A percentile compares a stretch with the other conserved stretches of the same genome.
These are phyloP conservation scores for Sordariomycetes sp. DNA, from an alignment of 2,329 filamentous ascomycete species.

Conservation along the genomic window DNA sequence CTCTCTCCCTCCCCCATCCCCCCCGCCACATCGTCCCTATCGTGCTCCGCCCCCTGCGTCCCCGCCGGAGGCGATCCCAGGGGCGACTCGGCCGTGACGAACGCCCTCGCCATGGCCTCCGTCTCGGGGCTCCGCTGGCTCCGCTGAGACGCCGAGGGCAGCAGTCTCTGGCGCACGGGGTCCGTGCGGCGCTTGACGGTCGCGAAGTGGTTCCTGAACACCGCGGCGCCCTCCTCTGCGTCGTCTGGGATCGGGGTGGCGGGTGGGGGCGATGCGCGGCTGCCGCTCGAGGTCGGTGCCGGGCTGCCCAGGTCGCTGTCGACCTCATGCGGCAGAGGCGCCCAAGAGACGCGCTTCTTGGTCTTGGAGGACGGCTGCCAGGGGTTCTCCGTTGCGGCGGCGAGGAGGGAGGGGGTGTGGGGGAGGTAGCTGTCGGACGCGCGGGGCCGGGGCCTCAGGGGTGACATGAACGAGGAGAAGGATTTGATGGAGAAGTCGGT, in stretches of 20 bases:
- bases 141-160: slow-evolving; percentile 32
- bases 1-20: background rate
- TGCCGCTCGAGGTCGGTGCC: background rate
- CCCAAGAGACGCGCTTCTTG: slow-evolving; percentile 25
- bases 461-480: slow-evolving; percentile 7
- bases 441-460: background rate
- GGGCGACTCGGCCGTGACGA: slow-evolving; percentile 29
- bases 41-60: slow-evolving; percentile 3
- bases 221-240: slow-evolving; percentile 20
- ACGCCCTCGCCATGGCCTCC: slow-evolving; percentile 38
- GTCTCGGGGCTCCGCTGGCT: slow-evolving; percentile 25
- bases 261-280: slow-evolving; percentile 32
- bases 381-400: slow-evolving; percentile 12
- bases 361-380: slow-evolving; percentile 11
- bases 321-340: slow-evolving; percentile 8
- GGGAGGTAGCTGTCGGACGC: slow-evolving; percentile 20
- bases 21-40: slow-evolving; percentile 2
- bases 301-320: background rate
- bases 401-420: slow-evolving; percentile 35
- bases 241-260: slow-evolving; percentile 20
- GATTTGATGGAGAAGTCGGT: slow-evolving; percentile 2
- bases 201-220: slow-evolving; percentile 37
- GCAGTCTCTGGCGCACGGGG: slow-evolving; percentile 18
- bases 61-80: background rate
- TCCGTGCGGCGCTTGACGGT: slow-evolving; percentile 25